A percentile compares a stretch with the other conserved stretches of the same genome.
Evolutionary conservation across 371 early-diverging fungal genomes (phyloP).

Genomic region (Rhizopus arrhizus): DNA sequence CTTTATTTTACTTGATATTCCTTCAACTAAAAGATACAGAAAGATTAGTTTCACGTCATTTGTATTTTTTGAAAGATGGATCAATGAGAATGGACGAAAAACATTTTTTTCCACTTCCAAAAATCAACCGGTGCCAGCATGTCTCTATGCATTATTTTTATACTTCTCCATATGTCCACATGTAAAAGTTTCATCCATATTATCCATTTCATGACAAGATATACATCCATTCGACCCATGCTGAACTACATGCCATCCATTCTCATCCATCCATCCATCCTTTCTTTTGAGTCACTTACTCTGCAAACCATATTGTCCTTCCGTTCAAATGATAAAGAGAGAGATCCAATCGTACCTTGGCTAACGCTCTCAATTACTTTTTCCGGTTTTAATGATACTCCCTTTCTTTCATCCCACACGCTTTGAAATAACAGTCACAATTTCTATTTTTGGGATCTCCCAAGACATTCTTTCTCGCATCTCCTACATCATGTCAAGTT

Average conservation of each 20-base stretch:
- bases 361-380: conserved; percentile 13
- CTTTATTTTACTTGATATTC: conserved; percentile 16
- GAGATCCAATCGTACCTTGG: conserved; percentile 12
- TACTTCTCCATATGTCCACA: neutral
- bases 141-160: neutral
- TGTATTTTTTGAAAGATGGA: neutral
- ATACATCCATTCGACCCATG: conserved; percentile 1
- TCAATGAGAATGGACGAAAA: neutral
- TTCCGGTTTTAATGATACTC: neutral
- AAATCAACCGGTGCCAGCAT: conserved; percentile 1
- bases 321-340: conserved; percentile 26
- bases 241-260: neutral
- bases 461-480: conserved; percentile 4
- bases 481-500: conserved; percentile 31
- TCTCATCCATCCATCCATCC: neutral
- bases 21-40: conserved; percentile 18
- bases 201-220: conserved; percentile 5
- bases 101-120: neutral
- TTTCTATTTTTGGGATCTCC: neutral
- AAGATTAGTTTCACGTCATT: neutral
- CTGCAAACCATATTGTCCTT: conserved; percentile 31
- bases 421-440: conserved; percentile 4
- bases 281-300: conserved; percentile 13
- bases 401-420: neutral
- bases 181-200: neutral